Evolutionary conservation across 2,329 filamentous ascomycete genomes (phyloP).

Genomic region (Stemphylium beticola): DNA sequence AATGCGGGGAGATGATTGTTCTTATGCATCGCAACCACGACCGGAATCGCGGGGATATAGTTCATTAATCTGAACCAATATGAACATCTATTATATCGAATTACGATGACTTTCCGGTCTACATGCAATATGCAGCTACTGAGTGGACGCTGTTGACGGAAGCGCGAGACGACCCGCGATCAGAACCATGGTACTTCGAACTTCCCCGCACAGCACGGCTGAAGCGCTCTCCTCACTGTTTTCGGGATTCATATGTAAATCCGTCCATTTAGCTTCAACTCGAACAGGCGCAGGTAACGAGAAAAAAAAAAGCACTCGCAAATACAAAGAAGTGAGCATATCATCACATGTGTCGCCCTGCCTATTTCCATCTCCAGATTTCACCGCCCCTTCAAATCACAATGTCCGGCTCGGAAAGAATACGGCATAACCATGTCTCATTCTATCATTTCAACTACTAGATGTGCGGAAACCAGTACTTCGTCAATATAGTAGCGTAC

Average conservation of each 20-base stretch:
- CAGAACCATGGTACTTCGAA: constrained; percentile 12
- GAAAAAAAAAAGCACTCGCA: not conserved
- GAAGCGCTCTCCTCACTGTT: not conserved
- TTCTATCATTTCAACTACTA: not conserved
- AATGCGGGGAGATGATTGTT: not conserved
- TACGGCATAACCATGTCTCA: not conserved
- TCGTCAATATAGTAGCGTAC: not conserved
- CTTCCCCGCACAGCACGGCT: not conserved
- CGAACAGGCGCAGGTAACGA: too few relatives aligned
- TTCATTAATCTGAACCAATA: not conserved
- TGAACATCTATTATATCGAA: not conserved
- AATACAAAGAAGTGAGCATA: not conserved
- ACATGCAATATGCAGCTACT: constrained; percentile 1
- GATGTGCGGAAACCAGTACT: not conserved
- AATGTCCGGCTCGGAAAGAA: not conserved
- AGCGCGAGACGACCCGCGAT: constrained; percentile 7
- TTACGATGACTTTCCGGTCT: not conserved
- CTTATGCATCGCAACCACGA: not conserved
- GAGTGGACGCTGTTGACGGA: constrained; percentile 2
- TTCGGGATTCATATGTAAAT: not conserved
- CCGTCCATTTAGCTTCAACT: too few relatives aligned
- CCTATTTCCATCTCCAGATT: not conserved
- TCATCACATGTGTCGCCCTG: not conserved
- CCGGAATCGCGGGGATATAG: not conserved
- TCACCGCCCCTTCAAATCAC: not conserved